Conservation (phyloP, 2,329 filamentous ascomycete genomes). For the Fusarium nodosum region DNA sequence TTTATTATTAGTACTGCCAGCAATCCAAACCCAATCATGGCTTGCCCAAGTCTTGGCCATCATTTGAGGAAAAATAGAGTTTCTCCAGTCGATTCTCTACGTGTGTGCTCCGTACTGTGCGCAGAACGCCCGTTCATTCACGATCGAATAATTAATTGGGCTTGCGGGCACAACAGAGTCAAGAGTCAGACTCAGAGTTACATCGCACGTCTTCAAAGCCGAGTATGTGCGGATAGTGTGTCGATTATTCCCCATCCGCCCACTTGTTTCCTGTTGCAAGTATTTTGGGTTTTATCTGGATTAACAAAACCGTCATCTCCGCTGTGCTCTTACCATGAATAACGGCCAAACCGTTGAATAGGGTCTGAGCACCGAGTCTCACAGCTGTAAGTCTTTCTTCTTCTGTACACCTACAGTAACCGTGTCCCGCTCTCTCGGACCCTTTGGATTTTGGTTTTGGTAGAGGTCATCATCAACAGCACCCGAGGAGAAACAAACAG, state of each 20-base stretch:
- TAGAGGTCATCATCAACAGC: constrained; percentile 9
- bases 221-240: constrained; percentile 4
- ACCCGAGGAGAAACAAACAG: background rate
- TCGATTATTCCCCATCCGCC: constrained; percentile 7
- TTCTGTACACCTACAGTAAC: background rate
- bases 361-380: constrained; percentile 31
- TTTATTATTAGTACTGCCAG: background rate
- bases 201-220: constrained; percentile 26
- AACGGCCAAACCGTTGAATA: constrained; percentile 29
- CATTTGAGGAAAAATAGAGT: constrained; percentile 34
- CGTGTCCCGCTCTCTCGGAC: constrained; percentile 33
- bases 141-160: constrained; percentile 18
- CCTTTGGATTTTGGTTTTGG: constrained; percentile 1
- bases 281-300: constrained; percentile 14
- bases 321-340: constrained; percentile 22
- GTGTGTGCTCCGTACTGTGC: constrained; percentile 19
- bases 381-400: constrained; percentile 14
- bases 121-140: background rate
- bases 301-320: constrained; percentile 36
- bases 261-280: constrained; percentile 32
- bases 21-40: constrained; percentile 5
- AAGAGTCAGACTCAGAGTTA: constrained; percentile 6
- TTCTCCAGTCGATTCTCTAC: constrained; percentile 19
- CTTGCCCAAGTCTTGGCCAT: constrained; percentile 1
- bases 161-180: constrained; percentile 16